Base-by-base conservation (phyloP, 139 green algal genomes). In the Picochlorum costavermella region DNA sequence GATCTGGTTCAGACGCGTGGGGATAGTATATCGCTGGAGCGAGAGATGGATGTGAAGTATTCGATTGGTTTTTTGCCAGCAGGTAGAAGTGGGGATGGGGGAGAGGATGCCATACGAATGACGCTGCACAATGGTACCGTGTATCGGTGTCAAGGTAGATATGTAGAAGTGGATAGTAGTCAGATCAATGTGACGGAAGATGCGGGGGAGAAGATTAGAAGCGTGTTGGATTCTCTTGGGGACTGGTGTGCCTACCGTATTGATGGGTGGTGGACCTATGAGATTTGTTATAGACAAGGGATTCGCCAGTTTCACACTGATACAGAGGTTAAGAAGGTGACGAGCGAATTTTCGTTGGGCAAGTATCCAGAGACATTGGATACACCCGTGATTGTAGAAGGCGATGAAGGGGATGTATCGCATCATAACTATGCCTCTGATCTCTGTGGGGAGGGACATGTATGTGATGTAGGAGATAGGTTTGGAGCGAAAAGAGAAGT, bases 261-360 rank as follows among this genome's bases (percentile, higher is more conserved):
- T 11, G 88, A 95, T 56, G 88, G 85, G 11, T 86, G 86, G 71
- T 96, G 90, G 90, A 94, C 84, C 10, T 96, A 95, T 64, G 88
- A 95, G 80, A 29, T 91, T 44, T 96, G 90, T 78, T 87, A 90
- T 69, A 76, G 81, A 59, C 84, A 88, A 65, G 64, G 82, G 4
- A 65, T 86, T 36, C 66, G 81, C 23, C 90, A 96, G 68, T 94
- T 85, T 56, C 79, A 92, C 36, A 74, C 85, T 62, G 81, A 83
- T 33, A 61, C 46, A 28, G 46, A 53, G n/a, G 11, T 8, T 12
- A 23, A 11, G 10, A 23, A 28, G n/a, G 46, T 53, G 6, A 23
- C 16, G 20, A 53, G 17, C 16, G 46, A 53, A 14, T 53, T 53
- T 53, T 28, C 20, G 46, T 23, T 53, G 17, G 46, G 46, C 6